phyloP scores from a whole-genome alignment of 805 yeast species.

The Cyberlindnera mycetangii region DNA sequence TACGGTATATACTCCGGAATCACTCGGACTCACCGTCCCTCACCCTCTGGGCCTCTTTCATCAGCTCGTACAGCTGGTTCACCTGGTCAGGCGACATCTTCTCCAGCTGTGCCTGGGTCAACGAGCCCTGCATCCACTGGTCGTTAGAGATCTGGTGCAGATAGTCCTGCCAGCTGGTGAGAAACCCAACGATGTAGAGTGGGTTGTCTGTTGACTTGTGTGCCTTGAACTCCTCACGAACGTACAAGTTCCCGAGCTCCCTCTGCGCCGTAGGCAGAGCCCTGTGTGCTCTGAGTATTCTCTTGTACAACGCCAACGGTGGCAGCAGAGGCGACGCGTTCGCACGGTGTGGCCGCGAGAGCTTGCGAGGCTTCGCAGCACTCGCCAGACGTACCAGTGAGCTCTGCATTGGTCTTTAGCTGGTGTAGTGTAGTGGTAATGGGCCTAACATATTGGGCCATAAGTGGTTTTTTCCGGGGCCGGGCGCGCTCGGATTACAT shows the following conservation, averaged over 20 bases:
- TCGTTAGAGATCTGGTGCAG: conserved; percentile 56
- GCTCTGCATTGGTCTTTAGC: background rate
- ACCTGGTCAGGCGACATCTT: conserved; percentile 87
- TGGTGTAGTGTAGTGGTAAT: no score
- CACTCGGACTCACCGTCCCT: conserved; percentile 15
- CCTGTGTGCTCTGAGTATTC: conserved; percentile 79
- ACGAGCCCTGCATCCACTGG: conserved; percentile 58
- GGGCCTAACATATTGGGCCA: no score
- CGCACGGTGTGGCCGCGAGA: conserved; percentile 13
- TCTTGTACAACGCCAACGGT: conserved; percentile 74
- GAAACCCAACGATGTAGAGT: conserved; percentile 86
- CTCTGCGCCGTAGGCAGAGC: conserved; percentile 65
- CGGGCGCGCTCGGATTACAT: no score
- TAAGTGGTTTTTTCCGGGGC: no score
- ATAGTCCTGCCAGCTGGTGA: conserved; percentile 93
- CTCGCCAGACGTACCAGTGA: conserved; percentile 7
- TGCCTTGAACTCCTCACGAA: conserved; percentile 82
- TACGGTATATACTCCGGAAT: no score
- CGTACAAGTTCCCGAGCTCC: conserved; percentile 85
- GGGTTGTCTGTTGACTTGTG: conserved; percentile 86
- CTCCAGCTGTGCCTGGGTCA: conserved; percentile 64
- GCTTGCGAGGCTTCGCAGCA: conserved; percentile 9
- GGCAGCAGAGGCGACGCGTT: conserved; percentile 60
- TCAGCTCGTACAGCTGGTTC: conserved; percentile 77
- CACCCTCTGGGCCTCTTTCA: conserved; percentile 57